phyloP scores from a whole-genome alignment of 169 alveolate genomes.

The Plasmodium gaboni region DNA sequence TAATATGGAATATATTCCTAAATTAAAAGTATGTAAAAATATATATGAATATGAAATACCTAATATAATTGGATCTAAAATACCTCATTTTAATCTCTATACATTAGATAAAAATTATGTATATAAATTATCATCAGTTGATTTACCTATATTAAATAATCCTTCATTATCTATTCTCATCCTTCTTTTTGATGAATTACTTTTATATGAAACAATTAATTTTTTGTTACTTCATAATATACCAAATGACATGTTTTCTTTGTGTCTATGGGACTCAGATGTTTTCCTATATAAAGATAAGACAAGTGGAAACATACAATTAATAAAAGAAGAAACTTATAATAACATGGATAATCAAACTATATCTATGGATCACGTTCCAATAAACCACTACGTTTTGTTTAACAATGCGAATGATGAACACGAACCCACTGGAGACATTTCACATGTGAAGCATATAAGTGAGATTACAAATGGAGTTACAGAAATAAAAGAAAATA shows the following conservation, averaged over 20 bases:
- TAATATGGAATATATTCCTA: conserved; percentile 29
- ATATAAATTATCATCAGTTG: conserved; percentile 69
- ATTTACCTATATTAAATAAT: conserved; percentile 66
- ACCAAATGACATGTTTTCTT: conserved; percentile 41
- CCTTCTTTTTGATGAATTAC: conserved; percentile 40
- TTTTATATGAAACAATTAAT: conserved; percentile 18
- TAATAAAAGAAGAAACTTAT: conserved; percentile 1
- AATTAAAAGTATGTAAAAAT: conserved; percentile 61
- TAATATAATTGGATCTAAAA: conserved; percentile 58
- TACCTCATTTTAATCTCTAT: conserved; percentile 71
- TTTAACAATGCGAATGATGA: neutral
- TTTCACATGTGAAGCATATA: conserved; percentile 16
- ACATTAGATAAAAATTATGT: conserved; percentile 34
- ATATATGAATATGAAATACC: conserved; percentile 45
- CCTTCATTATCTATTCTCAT: conserved; percentile 29
- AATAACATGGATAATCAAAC: neutral
- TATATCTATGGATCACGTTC: neutral
- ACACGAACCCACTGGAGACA: conserved; percentile 3
- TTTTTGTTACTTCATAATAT: conserved; percentile 24
- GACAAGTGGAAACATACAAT: conserved; percentile 7
- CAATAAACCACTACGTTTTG: conserved; percentile 10
- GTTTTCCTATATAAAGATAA: conserved; percentile 27
- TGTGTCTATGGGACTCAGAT: conserved; percentile 70
- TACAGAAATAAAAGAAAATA: conserved; percentile 9
- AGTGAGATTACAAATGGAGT: no score